Base-by-base conservation (phyloP, 1,139 yeast species). In the Geotrichum phurueaensis region DNA sequence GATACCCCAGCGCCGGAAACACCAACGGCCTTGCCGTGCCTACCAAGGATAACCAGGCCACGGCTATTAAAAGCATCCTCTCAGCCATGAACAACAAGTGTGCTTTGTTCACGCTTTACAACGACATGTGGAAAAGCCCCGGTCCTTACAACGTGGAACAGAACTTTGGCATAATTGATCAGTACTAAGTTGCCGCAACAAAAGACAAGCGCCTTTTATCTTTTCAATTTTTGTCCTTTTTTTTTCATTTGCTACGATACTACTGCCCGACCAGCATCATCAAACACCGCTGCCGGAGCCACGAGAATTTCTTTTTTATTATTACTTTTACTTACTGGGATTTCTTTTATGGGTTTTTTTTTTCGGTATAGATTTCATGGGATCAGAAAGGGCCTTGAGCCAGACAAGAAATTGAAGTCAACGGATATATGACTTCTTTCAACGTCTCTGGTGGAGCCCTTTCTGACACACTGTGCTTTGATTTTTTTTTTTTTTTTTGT, bases 51-150 rank as follows among this genome's bases (percentile, higher is more conserved):
- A 90, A 90, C 75, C 97, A 91, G 77, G 71, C 75, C 62, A 77
- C 78, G 59, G 97, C 97, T 10, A 79, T 91, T 60, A 74, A 79
- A 62, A 75, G 84, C 33, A 84, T 89, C 53, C 75, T 89, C 57
- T 76, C 81, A 29, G 80, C 78, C 54, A 76, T 86, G 57, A 66
- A 73, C 60, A 83, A 84, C 54, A 78, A 82, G 54, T 84, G 85
- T 56, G 83, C 84, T 56, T 82, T 91, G 64, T 79, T 91, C 68
- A 84, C 96, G 22, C 84, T 91, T 18, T 89, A 75, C 74, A 79
- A 91, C 70, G 97, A 91, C 72, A 79, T 75, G 75, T 91, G 97
- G 97, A 91, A 91, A 73, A 69, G 73, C n/a, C 92, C 96, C 33
- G 97, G 97, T 62, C 80, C 82, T 2, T 85, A 88, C 73, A 87